These are phyloP conservation scores for Backusella luteola DNA, from an alignment of 192 early-diverging fungal species.

Conservation along the genomic window DNA sequence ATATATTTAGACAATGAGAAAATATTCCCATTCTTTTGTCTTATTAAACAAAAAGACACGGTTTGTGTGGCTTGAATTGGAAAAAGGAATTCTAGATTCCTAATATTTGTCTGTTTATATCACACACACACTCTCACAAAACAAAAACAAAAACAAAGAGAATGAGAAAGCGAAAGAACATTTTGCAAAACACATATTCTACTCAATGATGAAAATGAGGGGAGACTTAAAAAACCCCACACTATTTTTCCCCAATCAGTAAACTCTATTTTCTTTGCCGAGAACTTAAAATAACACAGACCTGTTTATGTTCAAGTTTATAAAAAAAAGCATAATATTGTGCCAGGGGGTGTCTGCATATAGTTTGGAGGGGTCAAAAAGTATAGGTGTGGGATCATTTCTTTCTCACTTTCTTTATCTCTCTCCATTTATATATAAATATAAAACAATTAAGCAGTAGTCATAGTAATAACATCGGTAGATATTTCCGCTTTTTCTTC, in stretches of 20 bases:
- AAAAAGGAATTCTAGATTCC: background rate
- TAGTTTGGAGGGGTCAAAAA: too few species aligned
- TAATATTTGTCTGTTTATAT: background rate
- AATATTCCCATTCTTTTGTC: background rate
- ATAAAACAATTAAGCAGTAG: too few species aligned
- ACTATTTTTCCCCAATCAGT: background rate
- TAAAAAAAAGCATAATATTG: background rate
- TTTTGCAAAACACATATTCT: too few species aligned
- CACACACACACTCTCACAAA: background rate
- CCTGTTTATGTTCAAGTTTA: background rate
- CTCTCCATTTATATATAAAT: too few species aligned
- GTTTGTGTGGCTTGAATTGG: background rate
- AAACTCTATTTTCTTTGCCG: background rate
- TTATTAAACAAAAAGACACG: background rate
- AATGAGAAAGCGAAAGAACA: background rate
- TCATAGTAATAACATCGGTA: too few species aligned
- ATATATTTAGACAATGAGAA: background rate
- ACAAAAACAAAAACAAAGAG: background rate
- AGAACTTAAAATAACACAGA: conserved; percentile 1
- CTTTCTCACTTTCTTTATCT: too few species aligned
- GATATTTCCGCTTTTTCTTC: background rate
- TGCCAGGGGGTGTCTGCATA: too few species aligned
- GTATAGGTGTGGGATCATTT: too few species aligned
- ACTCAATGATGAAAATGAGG: background rate
- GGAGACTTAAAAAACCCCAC: background rate